Evolutionary conservation across 2,329 filamentous ascomycete species (phyloP).

Genomic region (Thielaviopsis musarum): DNA sequence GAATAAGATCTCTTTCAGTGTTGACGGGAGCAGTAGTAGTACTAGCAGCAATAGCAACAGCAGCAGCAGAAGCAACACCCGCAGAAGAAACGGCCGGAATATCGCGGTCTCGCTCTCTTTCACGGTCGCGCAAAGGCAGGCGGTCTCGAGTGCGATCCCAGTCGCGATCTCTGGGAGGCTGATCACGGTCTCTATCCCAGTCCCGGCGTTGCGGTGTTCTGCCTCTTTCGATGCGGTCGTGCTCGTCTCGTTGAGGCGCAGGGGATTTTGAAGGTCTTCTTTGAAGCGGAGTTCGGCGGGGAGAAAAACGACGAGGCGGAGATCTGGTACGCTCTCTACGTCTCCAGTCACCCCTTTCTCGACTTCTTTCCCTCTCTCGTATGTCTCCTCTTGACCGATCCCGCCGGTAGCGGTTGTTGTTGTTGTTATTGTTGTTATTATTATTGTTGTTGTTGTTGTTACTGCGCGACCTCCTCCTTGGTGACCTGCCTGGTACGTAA

Average conservation of each 20-base stretch:
- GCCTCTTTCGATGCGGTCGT: slow-evolving; percentile 23
- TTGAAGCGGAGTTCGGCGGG: slow-evolving; percentile 22
- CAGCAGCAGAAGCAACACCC: neutral
- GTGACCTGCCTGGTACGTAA: slow-evolving; percentile 29
- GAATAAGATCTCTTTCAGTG: neutral
- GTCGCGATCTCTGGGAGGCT: slow-evolving; percentile 18
- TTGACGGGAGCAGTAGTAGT: no score
- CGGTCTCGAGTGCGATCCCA: slow-evolving; percentile 15
- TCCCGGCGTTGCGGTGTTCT: slow-evolving; percentile 23
- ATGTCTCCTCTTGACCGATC: slow-evolving; percentile 27
- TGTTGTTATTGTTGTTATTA: no score
- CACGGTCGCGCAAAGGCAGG: slow-evolving; percentile 13
- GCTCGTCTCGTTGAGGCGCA: slow-evolving; percentile 16
- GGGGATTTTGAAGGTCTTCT: slow-evolving; percentile 13
- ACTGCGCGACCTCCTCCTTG: slow-evolving; percentile 26
- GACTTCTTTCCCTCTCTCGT: slow-evolving; percentile 18
- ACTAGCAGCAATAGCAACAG: no score
- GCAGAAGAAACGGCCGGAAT: neutral
- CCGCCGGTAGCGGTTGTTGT: slow-evolving; percentile 23
- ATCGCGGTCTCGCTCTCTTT: slow-evolving; percentile 16
- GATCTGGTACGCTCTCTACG: slow-evolving; percentile 17
- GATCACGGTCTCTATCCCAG: slow-evolving; percentile 19
- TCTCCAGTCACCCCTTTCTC: slow-evolving; percentile 15
- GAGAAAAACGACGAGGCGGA: slow-evolving; percentile 19
- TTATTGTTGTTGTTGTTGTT: slow-evolving; percentile 7